A percentile compares a stretch with the other conserved stretches of the same genome.
Evolutionary conservation across 2,329 filamentous ascomycete species (phyloP).

Genomic region (Rasamsonia emersonii): DNA sequence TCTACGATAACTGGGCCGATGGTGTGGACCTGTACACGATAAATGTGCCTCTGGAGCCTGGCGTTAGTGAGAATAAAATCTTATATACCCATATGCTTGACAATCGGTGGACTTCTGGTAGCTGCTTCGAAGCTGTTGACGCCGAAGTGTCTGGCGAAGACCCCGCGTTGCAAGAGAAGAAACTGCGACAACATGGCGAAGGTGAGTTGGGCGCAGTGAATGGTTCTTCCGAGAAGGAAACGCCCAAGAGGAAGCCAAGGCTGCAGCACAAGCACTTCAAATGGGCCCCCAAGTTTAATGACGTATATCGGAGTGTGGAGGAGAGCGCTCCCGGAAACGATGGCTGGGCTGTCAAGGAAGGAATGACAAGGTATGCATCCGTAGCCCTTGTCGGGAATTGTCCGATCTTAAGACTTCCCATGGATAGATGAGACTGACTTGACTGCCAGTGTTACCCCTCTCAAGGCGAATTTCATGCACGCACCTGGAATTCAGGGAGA

Average conservation of each 20-base stretch:
- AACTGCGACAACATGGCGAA: slow-evolving; percentile 59
- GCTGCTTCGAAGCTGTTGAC: slow-evolving; percentile 76
- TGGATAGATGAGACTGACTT: slow-evolving; percentile 11
- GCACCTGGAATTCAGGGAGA: slow-evolving; percentile 57
- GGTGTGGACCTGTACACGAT: slow-evolving; percentile 81
- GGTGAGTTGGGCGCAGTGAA: slow-evolving; percentile 22
- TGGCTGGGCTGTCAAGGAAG: slow-evolving; percentile 84
- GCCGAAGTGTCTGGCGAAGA: slow-evolving; percentile 51
- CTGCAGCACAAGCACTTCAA: slow-evolving; percentile 84
- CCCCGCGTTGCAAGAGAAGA: slow-evolving; percentile 60
- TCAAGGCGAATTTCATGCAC: slow-evolving; percentile 91
- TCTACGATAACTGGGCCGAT: slow-evolving; percentile 64
- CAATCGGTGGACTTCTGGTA: slow-evolving; percentile 79
- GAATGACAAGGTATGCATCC: slow-evolving; percentile 62
- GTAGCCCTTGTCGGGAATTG: neutral
- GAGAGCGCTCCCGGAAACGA: slow-evolving; percentile 73
- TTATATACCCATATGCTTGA: slow-evolving; percentile 82
- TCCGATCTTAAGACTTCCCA: neutral
- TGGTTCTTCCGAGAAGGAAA: slow-evolving; percentile 13
- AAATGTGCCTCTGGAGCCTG: slow-evolving; percentile 78
- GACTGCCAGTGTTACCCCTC: slow-evolving; percentile 64
- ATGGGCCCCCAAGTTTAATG: slow-evolving; percentile 80
- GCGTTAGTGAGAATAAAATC: slow-evolving; percentile 62
- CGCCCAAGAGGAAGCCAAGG: slow-evolving; percentile 27
- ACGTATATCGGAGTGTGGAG: slow-evolving; percentile 82